Evolutionary conservation across 331 rosid species (phyloP).

Genomic region (Pyrus hybrid): DNA sequence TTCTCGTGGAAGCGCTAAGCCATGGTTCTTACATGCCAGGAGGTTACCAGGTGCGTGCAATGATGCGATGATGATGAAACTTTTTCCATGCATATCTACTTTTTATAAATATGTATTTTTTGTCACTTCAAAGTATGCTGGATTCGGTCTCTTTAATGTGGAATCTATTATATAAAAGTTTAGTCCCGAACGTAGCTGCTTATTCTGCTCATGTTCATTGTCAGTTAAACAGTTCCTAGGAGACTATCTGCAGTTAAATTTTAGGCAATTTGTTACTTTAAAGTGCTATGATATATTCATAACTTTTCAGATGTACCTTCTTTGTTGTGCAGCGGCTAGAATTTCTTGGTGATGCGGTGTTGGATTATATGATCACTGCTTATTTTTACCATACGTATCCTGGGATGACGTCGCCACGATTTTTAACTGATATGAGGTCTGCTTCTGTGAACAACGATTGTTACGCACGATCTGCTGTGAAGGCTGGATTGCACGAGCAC

Average conservation of each 20-base stretch:
- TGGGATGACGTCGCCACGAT: slow-evolving; percentile 52
- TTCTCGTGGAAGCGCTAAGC: slow-evolving; percentile 77
- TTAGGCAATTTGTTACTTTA: not conserved
- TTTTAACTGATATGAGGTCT: slow-evolving; percentile 76
- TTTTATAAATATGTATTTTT: not conserved
- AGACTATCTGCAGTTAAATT: not conserved
- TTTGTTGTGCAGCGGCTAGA: slow-evolving; percentile 59
- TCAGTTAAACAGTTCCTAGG: not conserved
- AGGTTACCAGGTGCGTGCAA: slow-evolving; percentile 66
- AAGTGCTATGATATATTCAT: not conserved
- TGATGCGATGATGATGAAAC: not conserved
- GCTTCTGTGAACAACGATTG: slow-evolving; percentile 79
- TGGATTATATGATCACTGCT: slow-evolving; percentile 62
- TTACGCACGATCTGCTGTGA: slow-evolving; percentile 59
- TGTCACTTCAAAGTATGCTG: not conserved
- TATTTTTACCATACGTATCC: slow-evolving; percentile 54
- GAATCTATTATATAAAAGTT: not conserved
- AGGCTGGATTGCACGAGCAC: slow-evolving; percentile 47
- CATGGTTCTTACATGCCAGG: slow-evolving; percentile 84
- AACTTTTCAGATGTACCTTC: not conserved
- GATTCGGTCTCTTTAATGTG: not conserved
- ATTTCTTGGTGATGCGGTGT: slow-evolving; percentile 74
- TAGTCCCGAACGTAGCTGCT: not conserved
- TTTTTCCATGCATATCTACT: not conserved
- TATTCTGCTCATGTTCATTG: not conserved